Base-by-base conservation (phyloP, 371 early-diverging fungal species). In the Conidiobolus incongruus region DNA sequence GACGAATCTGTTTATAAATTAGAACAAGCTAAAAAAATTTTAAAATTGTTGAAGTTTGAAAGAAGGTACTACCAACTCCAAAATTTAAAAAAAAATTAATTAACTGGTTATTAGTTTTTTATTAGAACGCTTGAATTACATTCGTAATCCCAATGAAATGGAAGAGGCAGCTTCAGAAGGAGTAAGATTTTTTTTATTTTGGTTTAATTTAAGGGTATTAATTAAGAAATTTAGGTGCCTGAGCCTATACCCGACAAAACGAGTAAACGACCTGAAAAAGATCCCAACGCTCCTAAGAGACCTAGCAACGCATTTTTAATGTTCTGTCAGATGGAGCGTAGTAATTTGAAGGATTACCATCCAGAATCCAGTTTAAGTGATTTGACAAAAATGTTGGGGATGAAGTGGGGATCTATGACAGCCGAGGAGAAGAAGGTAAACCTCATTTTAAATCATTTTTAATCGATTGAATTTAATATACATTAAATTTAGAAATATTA, bases 221-320 rank as follows among this genome's bases (percentile, higher is more conserved):
- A 10, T 24, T 37, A 48, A 33, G 49, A 31, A 36, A 34, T 16
- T 13, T 12, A 12, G 13, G 15, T 26, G 2, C 23, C n/a, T n/a
- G n/a, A n/a, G n/a, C n/a, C n/a, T n/a, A n/a, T n/a, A n/a, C n/a
- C 20, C 20, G 39, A 46, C 19, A 37, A 35, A 26, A 42, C 13
- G 35, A 43, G 13, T n/a, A n/a, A n/a, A n/a, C n/a, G n/a, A 15
- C 38, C n/a, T n/a, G 21, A 63, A 34, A 64, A 60, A 37, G 75
- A 75, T 50, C 75, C 75, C 19, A 71, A 72, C 47, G 75, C 75
- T 10, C 75, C 75, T 16, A 68, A 66, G 56, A 60, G 72, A 0
- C 71, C 72, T 12, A 66, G 70, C 22, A 75, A 75, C 48, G 75
- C 71, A 3, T 75, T 71, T 46, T 69, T 72, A 35, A 39, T 70